Conservation (phyloP, 371 early-diverging fungal genomes). For the Mucor lusitanicus region DNA sequence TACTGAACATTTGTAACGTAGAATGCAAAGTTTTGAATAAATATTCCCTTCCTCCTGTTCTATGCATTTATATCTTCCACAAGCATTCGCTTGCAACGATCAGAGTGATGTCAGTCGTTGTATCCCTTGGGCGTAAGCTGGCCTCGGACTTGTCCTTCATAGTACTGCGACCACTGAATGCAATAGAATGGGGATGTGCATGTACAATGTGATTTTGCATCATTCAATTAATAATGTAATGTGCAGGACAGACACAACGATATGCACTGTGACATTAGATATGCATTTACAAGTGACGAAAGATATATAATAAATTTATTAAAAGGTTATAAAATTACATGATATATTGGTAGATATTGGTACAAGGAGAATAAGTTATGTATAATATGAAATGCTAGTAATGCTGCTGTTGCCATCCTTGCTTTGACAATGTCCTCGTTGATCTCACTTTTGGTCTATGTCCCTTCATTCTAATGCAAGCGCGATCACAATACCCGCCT, state of each 20-base stretch:
- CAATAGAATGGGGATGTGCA: not conserved
- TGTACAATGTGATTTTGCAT: not conserved
- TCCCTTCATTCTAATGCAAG: conserved; percentile 25
- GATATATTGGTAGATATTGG: not conserved
- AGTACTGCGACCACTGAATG: too few species aligned
- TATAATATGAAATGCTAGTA: conserved; percentile 4
- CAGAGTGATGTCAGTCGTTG: too few species aligned
- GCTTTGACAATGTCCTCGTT: conserved; percentile 12
- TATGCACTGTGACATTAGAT: not conserved
- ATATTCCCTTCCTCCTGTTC: too few species aligned
- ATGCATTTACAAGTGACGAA: too few species aligned
- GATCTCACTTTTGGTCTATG: conserved; percentile 5
- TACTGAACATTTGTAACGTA: conserved; percentile 4
- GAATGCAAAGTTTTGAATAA: too few species aligned
- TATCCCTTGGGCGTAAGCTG: too few species aligned
- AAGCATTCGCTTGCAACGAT: too few species aligned
- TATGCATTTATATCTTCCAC: too few species aligned
- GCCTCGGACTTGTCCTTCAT: too few species aligned
- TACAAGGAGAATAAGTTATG: not conserved
- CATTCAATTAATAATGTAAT: too few species aligned
- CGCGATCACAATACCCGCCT: conserved; percentile 47
- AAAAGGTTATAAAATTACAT: not conserved
- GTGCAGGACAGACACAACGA: too few species aligned
- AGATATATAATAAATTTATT: not conserved
- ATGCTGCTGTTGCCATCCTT: conserved; percentile 25